Evolutionary conservation across 352 stramenopile species (phyloP).

Genomic region (Pythium sukuiense): DNA sequence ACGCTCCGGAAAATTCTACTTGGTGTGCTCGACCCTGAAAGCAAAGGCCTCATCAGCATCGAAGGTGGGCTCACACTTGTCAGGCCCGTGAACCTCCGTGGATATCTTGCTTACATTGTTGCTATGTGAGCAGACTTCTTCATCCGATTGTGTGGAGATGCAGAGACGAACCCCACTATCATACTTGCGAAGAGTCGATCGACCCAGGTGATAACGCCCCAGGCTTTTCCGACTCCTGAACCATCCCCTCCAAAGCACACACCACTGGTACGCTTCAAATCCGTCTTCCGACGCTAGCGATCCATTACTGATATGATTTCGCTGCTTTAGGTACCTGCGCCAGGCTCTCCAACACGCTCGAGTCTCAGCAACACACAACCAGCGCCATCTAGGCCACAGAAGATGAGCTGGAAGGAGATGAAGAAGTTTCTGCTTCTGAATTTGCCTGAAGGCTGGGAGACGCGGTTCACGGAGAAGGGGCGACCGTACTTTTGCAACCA

Average conservation of each 20-base stretch:
- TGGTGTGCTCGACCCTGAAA: conserved; percentile 53
- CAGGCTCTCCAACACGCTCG: conserved; percentile 21
- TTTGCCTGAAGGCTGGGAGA: conserved; percentile 78
- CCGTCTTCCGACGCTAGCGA: neutral
- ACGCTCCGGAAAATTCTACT: conserved; percentile 46
- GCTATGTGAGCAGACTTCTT: conserved; percentile 57
- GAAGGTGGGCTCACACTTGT: conserved; percentile 42
- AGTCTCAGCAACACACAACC: conserved; percentile 25
- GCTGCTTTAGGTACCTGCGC: neutral
- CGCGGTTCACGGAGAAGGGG: conserved; percentile 77
- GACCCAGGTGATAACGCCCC: neutral
- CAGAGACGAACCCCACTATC: conserved; percentile 52
- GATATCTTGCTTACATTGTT: neutral
- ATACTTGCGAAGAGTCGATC: neutral
- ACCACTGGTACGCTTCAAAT: neutral
- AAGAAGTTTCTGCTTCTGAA: conserved; percentile 69
- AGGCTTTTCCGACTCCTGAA: neutral
- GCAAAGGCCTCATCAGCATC: conserved; percentile 56
- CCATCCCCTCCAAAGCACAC: conserved; percentile 12
- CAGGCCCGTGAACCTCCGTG: neutral
- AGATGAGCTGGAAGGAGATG: conserved; percentile 78
- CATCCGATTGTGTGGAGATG: conserved; percentile 66
- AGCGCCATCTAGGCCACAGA: conserved; percentile 37
- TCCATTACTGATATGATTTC: neutral
- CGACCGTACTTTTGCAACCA: conserved; percentile 86